Percentiles rank a stretch among this genome's conserved stretches.
These are phyloP conservation scores for Cenococcum geophilum DNA, from an alignment of 495 filamentous ascomycete species.

Conservation along the genomic window DNA sequence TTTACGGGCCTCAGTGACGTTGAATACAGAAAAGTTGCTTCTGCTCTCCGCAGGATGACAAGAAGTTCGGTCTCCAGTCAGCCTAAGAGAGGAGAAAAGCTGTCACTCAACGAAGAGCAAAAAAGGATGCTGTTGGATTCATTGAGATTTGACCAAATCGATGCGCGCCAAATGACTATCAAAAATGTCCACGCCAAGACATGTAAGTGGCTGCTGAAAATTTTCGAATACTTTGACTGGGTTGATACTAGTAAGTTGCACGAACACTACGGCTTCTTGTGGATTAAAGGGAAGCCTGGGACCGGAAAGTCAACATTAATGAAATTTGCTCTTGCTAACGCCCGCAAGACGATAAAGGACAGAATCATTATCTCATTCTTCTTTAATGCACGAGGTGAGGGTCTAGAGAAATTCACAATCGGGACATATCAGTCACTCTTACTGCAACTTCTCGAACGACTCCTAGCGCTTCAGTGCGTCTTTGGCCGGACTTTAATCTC, in stretches of 20 bases:
- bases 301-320: constrained; percentile 24
- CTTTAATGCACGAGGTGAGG: constrained; percentile 37
- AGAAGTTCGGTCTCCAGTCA: too few species aligned
- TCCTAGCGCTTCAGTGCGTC: too few species aligned
- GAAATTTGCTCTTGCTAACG: constrained; percentile 10
- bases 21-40: too few species aligned
- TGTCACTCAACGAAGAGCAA: constrained; percentile 19
- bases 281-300: constrained; percentile 26
- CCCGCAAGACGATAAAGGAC: constrained; percentile 3
- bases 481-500: too few species aligned
- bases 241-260: not conserved
- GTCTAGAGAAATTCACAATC: constrained; percentile 9
- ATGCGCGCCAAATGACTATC: constrained; percentile 37
- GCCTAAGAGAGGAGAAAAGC: too few species aligned
- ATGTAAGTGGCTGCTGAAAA: constrained; percentile 15
- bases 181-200: constrained; percentile 35
- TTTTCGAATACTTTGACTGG: constrained; percentile 9
- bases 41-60: too few species aligned
- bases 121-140: constrained; percentile 31
- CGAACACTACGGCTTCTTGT: constrained; percentile 19
- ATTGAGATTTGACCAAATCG: constrained; percentile 39
- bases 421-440: constrained; percentile 2
- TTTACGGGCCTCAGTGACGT: too few species aligned
- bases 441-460: constrained; percentile 3
- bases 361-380: constrained; percentile 35